These are phyloP conservation scores for Inosperma sp. DNA, from an alignment of 768 basidiomycete species.

Conservation along the genomic window DNA sequence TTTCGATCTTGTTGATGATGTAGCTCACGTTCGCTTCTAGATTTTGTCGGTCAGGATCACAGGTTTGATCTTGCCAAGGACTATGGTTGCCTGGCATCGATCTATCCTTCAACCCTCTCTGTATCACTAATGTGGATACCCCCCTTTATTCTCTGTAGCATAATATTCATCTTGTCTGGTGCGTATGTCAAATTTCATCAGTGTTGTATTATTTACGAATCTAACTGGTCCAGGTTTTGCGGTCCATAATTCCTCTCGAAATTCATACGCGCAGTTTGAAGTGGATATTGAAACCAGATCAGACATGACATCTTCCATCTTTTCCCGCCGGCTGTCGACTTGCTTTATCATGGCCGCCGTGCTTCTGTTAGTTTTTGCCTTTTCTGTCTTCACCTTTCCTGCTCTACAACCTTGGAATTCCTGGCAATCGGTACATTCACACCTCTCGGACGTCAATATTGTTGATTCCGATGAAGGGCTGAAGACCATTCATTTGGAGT, in stretches of 20 bases:
- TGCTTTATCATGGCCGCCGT: constrained; percentile 40
- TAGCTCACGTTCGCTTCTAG: constrained; percentile 29
- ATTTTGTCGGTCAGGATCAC: constrained; percentile 53
- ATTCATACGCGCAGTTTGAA: constrained; percentile 24
- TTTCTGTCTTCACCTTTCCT: constrained; percentile 35
- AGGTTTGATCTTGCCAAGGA: constrained; percentile 59
- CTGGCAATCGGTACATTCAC: constrained; percentile 44
- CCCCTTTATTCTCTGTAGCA: constrained; percentile 39
- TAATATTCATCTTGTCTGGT: constrained; percentile 43
- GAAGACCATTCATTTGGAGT: constrained; percentile 26
- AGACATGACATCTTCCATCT: constrained; percentile 42
- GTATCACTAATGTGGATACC: constrained; percentile 44
- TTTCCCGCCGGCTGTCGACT: constrained; percentile 53
- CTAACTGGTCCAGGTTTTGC: constrained; percentile 27
- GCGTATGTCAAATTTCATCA: constrained; percentile 16
- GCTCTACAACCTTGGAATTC: constrained; percentile 37
- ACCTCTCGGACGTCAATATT: constrained; percentile 36
- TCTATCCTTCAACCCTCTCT: constrained; percentile 40
- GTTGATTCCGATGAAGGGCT: constrained; percentile 18
- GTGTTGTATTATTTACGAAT: background rate
- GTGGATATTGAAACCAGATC: constrained; percentile 38
- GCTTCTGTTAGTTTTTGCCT: constrained; percentile 37
- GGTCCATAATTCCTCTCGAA: constrained; percentile 29
- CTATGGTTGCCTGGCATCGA: constrained; percentile 49
- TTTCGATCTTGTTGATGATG: background rate